Evolutionary conservation across 2,329 filamentous ascomycete species (phyloP), one percentile per base, ranked within the genome.

Genomic region (Cordyceps cateniannulata): DNA sequence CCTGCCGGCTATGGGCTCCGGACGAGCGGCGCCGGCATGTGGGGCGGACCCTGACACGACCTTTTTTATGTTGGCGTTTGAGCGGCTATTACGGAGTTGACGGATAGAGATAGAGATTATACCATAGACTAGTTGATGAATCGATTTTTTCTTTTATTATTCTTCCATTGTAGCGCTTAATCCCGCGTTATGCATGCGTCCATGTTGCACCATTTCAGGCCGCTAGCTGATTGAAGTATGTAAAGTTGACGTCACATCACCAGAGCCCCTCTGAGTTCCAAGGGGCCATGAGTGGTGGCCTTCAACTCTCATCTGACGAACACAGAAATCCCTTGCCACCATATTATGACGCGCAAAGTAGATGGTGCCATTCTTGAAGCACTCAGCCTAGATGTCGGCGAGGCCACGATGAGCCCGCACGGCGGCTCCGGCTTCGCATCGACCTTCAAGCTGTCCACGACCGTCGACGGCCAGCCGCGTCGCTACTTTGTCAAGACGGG

Each of bases 401-500:
- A 72, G 25, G 81, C 85, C 32, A 81, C 75, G 48, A 81, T 91
- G 14, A 75, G 79, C 1, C 76, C 82, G 3, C 82, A 87, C 63
- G 88, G 87, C 61, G 83, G 85, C 52, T 88, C 87, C 1, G 86
- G 86, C 47, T 89, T 89, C 64, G 79, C 88, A 1, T 85, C 85
- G 0, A 90, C 88, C 0, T 87, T 82, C 61, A 89, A 86, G 69
- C 68, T 82, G 57, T 75, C 75, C 16, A 72, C 75, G 3, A 72
- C 75, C 3, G 65, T 72, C 18, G 75, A 84, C 66, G 84, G 81
- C 32, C 75, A 75, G 48, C 74, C 79, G 1, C 77, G 76, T 65
- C 74, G 77, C 22, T 92, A 82, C 68, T 93, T 93, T 70, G 82
- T 93, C 72, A 93, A 93, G 73, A 90, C 81, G 0, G 87, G 85